Evolutionary conservation across 192 early-diverging fungal species (phyloP), one percentile per base, ranked within the genome.

Genomic region (Dissophora globulifera): DNA sequence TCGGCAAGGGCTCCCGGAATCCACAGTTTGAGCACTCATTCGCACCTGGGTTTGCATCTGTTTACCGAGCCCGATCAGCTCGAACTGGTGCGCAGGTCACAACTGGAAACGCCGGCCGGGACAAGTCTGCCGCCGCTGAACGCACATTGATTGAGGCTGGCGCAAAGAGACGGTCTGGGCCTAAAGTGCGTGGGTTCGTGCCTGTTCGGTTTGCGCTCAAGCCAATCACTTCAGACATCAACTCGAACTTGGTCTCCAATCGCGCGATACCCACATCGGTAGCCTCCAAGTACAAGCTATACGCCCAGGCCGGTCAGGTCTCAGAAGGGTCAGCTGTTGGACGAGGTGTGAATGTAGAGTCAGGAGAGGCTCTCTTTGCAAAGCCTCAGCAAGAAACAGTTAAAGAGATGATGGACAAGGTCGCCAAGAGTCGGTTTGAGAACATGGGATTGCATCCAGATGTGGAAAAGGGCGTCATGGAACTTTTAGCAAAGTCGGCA

Each of bases 381-480:
- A 62, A 62, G 2, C 62, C 71, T 9, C 58, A 72, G 3, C n/a
- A n/a, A n/a, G 75, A 65, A 30, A 62, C 56, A 15, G 51, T 79
- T 2, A 25, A 69, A 35, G 68, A 66, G 11, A 63, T 79, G 51
- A 22, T 69, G 35, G 49, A 66, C 6, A 42, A 60, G 32, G 67
- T 69, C 8, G 68, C 51, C 15, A 62, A 50, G 12, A 70, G 60
- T 58, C 58, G 58, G 31, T 94, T 94, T 69, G 85, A 88, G 32
- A 81, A 62, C 11, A 79, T 97, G 66, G 88, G 88, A 13, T 59
- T 97, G 31, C 79, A 70, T 25, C 68, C 75, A 1, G 79, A 87
- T 19, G 82, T 93, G 0, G 74, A 87, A 2, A 58, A 79, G 4
- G 87, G 90, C 1, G 63, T 88, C 10, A 50, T 50, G 13, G 72